phyloP scores from a whole-genome alignment of 352 stramenopile genomes.

The Aphanomyces astaci region DNA sequence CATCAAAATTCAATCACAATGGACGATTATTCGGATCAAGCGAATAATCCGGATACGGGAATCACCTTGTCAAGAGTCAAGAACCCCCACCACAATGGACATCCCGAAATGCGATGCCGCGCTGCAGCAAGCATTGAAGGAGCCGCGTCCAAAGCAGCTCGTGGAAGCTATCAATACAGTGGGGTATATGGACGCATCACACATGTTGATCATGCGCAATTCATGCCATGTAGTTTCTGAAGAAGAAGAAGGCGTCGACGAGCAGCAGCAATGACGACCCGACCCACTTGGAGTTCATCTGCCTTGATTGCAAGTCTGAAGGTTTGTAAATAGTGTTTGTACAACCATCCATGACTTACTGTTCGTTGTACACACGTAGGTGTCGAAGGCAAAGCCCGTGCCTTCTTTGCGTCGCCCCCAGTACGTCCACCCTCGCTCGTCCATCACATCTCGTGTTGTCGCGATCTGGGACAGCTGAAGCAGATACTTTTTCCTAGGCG shows the following conservation, averaged over 20 bases:
- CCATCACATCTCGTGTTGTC: too few relatives aligned
- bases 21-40: not conserved
- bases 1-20: not conserved
- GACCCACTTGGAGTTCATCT: constrained; percentile 58
- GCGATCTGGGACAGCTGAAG: not conserved
- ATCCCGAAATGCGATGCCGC: constrained; percentile 70
- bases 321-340: constrained; percentile 27
- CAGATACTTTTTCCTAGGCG: constrained; percentile 25
- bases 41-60: not conserved
- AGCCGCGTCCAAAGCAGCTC: constrained; percentile 54
- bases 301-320: constrained; percentile 63
- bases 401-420: constrained; percentile 75
- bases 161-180: constrained; percentile 74
- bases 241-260: constrained; percentile 35
- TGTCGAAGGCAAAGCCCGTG: constrained; percentile 60
- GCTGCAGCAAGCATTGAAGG: constrained; percentile 64
- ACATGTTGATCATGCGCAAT: not conserved
- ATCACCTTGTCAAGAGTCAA: not conserved
- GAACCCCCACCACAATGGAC: constrained; percentile 37
- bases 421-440: too few relatives aligned
- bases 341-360: not conserved
- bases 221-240: constrained; percentile 38
- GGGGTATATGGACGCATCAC: not conserved
- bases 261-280: constrained; percentile 11
- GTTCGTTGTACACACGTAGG: constrained; percentile 30